Percentiles rank a stretch among this genome's conserved stretches.
phyloP scores from a whole-genome alignment of 768 basidiomycete species.

The Lyophyllum shimeji region DNA sequence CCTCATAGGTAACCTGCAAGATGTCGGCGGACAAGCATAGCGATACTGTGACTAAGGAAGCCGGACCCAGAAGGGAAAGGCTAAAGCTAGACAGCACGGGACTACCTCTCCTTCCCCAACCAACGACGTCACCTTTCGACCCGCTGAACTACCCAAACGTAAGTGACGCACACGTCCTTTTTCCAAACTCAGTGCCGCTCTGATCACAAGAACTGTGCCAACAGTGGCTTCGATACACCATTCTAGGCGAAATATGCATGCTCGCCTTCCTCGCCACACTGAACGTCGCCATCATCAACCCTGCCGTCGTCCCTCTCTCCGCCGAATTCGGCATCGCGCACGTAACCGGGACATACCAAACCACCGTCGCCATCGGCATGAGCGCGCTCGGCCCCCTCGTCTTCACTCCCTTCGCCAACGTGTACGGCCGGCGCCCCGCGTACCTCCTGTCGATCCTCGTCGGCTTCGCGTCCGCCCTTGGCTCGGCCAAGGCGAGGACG shows the following conservation, averaged over 20 bases:
- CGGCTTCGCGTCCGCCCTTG: slow-evolving; percentile 2
- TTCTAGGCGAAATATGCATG: slow-evolving; percentile 30
- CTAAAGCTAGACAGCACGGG: slow-evolving; percentile 33
- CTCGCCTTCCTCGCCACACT: slow-evolving; percentile 37
- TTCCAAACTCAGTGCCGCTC: background rate
- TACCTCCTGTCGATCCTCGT: slow-evolving; percentile 31
- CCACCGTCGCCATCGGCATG: slow-evolving; percentile 35
- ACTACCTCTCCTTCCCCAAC: slow-evolving; percentile 43
- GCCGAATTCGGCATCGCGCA: slow-evolving; percentile 33
- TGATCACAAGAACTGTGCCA: background rate
- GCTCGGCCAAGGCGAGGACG: slow-evolving; percentile 30
- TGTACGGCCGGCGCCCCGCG: slow-evolving; percentile 36
- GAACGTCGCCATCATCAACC: slow-evolving; percentile 37
- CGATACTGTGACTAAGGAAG: background rate
- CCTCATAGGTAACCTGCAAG: background rate
- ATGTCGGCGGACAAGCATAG: background rate
- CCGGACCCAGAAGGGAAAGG: background rate
- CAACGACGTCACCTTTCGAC: slow-evolving; percentile 35
- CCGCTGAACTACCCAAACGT: slow-evolving; percentile 42
- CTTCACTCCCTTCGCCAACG: slow-evolving; percentile 39
- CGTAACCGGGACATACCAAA: slow-evolving; percentile 41
- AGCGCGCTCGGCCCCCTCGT: slow-evolving; percentile 35
- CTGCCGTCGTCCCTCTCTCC: slow-evolving; percentile 36
- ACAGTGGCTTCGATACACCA: slow-evolving; percentile 36
- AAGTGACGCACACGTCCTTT: slow-evolving; percentile 1